Evolutionary conservation across 495 filamentous ascomycete genomes (phyloP).

Genomic region (Penicillium cataractarum): DNA sequence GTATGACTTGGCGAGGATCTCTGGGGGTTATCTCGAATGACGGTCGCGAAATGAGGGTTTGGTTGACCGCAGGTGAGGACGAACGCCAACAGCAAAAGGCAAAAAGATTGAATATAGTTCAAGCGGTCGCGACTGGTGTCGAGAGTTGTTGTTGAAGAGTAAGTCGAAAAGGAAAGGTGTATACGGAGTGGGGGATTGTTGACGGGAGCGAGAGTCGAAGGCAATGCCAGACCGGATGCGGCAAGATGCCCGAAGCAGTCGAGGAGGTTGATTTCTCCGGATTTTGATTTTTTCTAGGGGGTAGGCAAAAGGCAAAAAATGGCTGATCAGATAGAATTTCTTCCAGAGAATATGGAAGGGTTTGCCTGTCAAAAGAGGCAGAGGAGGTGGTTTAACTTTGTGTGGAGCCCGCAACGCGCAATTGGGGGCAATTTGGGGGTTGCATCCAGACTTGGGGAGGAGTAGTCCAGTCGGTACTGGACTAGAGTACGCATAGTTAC

Average conservation of each 20-base stretch:
- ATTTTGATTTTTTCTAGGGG: neutral
- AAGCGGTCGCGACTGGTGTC: neutral
- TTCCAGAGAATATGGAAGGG: neutral
- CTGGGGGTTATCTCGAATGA: neutral
- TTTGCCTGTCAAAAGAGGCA: neutral
- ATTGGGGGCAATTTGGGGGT: constrained; percentile 7
- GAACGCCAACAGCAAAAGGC: neutral
- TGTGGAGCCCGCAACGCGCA: constrained; percentile 9
- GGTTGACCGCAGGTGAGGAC: neutral
- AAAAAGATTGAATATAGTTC: neutral
- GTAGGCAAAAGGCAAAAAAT: neutral
- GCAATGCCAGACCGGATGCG: constrained; percentile 21
- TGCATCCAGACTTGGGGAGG: constrained; percentile 1
- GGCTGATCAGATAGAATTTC: neutral
- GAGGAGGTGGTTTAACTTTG: neutral
- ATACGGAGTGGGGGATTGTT: neutral
- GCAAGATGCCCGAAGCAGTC: constrained; percentile 19
- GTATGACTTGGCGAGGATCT: neutral
- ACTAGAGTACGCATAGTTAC: too few species aligned
- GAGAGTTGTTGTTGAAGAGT: neutral
- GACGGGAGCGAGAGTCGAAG: neutral
- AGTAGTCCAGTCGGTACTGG: too few species aligned
- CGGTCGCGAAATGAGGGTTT: neutral
- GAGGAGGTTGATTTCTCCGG: neutral
- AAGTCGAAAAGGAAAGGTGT: constrained; percentile 5